These are phyloP conservation scores for Domatiomyces catenatus DNA, from an alignment of 2,329 filamentous ascomycete species.

Conservation along the genomic window DNA sequence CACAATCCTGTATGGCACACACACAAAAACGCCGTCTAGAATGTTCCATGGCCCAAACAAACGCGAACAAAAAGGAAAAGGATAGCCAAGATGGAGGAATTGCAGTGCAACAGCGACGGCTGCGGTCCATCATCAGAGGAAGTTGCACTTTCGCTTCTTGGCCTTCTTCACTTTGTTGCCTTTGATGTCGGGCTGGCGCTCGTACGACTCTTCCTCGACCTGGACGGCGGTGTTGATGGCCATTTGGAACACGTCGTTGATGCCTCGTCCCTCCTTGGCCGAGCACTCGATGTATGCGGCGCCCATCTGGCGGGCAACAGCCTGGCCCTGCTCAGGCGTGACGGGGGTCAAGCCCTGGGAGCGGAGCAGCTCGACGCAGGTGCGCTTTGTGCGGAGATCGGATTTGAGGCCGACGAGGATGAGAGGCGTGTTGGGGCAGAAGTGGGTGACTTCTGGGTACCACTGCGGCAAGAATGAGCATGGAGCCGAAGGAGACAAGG, in stretches of 20 bases:
- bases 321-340: slow-evolving; percentile 73
- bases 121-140: slow-evolving; percentile 50
- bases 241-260: slow-evolving; percentile 88
- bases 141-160: slow-evolving; percentile 72
- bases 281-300: slow-evolving; percentile 97
- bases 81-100: not conserved
- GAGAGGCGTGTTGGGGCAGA: slow-evolving; percentile 92
- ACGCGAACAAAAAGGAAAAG: not conserved
- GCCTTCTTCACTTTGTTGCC: slow-evolving; percentile 40
- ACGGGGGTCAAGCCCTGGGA: slow-evolving; percentile 93
- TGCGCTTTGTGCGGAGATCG: slow-evolving; percentile 85
- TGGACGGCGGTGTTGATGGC: slow-evolving; percentile 82
- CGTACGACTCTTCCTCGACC: slow-evolving; percentile 49
- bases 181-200: slow-evolving; percentile 21
- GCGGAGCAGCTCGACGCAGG: slow-evolving; percentile 96
- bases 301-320: slow-evolving; percentile 83
- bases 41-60: not conserved
- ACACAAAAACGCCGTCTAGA: not conserved
- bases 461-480: slow-evolving; percentile 43
- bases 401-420: slow-evolving; percentile 94
- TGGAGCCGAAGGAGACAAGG: not conserved
- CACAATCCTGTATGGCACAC: not conserved
- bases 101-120: not conserved
- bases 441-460: slow-evolving; percentile 98
- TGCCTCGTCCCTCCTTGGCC: slow-evolving; percentile 90